A percentile compares a stretch with the other conserved stretches of the same genome.
phyloP scores from a whole-genome alignment of 1,284 basidiomycete genomes.

The Uromyces viciae-fabae region DNA sequence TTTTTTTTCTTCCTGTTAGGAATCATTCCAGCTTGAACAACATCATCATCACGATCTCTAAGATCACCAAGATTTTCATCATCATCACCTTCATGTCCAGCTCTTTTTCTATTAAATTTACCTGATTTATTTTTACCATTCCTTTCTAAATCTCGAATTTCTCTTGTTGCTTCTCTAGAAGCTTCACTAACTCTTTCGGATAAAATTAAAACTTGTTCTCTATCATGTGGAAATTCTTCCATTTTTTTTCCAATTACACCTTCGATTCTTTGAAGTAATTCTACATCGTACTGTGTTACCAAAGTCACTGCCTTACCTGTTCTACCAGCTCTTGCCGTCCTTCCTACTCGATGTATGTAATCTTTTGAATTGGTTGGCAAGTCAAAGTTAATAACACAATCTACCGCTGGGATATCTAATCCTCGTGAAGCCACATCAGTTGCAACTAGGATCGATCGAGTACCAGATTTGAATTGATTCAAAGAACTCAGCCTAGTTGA shows the following conservation, averaged over 20 bases:
- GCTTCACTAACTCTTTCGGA: constrained; percentile 89
- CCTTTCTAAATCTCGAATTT: constrained; percentile 62
- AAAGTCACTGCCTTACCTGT: constrained; percentile 93
- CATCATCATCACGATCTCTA: constrained; percentile 78
- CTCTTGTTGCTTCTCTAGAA: constrained; percentile 72
- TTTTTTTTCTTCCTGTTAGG: constrained; percentile 42
- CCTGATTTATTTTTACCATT: constrained; percentile 49
- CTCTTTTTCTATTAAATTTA: constrained; percentile 58
- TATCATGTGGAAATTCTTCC: constrained; percentile 82
- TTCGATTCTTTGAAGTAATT: constrained; percentile 68
- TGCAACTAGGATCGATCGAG: constrained; percentile 84
- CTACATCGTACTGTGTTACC: constrained; percentile 97
- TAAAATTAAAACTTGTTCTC: constrained; percentile 82
- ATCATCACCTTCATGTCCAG: constrained; percentile 58
- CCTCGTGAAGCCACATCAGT: constrained; percentile 97
- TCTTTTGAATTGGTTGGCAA: constrained; percentile 98
- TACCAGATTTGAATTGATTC: constrained; percentile 92
- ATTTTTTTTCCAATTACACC: constrained; percentile 84
- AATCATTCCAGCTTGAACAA: constrained; percentile 34
- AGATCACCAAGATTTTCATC: constrained; percentile 60
- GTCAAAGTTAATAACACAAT: constrained; percentile 97
- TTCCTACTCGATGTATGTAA: constrained; percentile 96
- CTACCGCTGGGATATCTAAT: constrained; percentile 92
- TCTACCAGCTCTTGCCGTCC: constrained; percentile 92
- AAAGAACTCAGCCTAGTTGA: constrained; percentile 90